phyloP scores from a whole-genome alignment of 2,329 filamentous ascomycete genomes.

The Verticillium nonalfalfae region DNA sequence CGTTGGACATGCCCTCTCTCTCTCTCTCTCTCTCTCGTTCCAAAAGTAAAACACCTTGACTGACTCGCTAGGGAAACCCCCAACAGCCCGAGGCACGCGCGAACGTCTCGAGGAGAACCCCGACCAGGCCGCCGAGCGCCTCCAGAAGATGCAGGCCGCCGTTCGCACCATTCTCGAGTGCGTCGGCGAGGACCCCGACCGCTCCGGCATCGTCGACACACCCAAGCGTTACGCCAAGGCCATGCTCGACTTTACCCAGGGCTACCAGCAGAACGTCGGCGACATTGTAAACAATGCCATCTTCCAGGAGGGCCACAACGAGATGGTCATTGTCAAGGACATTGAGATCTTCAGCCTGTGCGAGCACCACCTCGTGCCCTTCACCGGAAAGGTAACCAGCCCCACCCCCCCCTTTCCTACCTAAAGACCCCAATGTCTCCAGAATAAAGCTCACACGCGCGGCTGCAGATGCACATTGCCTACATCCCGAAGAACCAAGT shows the following conservation, averaged over 20 bases:
- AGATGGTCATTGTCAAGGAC: conserved; percentile 96
- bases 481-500: conserved; percentile 92
- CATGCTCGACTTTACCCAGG: conserved; percentile 92
- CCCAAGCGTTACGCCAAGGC: conserved; percentile 91
- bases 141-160: conserved; percentile 54
- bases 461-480: conserved; percentile 85
- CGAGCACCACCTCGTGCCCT: conserved; percentile 96
- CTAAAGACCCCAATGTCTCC: too few species aligned
- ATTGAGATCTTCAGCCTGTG: conserved; percentile 93
- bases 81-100: conserved; percentile 55
- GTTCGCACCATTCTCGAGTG: conserved; percentile 63
- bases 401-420: too few species aligned
- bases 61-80: conserved; percentile 7
- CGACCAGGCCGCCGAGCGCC: conserved; percentile 41
- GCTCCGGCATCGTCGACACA: conserved; percentile 58
- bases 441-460: neutral
- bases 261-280: conserved; percentile 89
- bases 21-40: neutral
- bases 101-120: conserved; percentile 52
- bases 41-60: conserved; percentile 1
- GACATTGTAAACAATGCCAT: conserved; percentile 91
- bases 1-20: conserved; percentile 10
- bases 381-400: conserved; percentile 85
- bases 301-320: conserved; percentile 94
- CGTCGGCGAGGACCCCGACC: conserved; percentile 60